phyloP scores from a whole-genome alignment of 352 stramenopile species.

The Phytopythium aichiense region DNA sequence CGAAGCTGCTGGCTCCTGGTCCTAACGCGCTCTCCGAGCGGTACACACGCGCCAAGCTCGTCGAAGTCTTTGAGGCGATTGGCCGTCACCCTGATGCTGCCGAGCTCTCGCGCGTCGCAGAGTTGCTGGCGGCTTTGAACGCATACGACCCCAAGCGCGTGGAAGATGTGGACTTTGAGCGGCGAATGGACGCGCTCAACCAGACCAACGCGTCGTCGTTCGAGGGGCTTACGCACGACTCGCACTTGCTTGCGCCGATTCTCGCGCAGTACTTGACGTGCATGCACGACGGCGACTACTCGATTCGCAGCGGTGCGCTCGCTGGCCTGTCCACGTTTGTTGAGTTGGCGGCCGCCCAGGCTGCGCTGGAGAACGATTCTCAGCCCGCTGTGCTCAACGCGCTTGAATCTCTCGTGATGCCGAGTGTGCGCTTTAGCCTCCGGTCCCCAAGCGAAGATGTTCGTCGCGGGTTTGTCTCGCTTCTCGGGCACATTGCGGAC shows the following conservation, averaged over 20 bases:
- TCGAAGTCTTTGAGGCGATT: constrained; percentile 67
- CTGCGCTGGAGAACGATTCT: constrained; percentile 13
- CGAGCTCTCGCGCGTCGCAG: constrained; percentile 34
- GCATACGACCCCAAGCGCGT: constrained; percentile 77
- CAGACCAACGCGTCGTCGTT: constrained; percentile 62
- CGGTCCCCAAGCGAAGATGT: constrained; percentile 70
- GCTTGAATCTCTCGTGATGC: constrained; percentile 88
- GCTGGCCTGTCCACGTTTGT: constrained; percentile 56
- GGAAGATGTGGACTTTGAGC: constrained; percentile 84
- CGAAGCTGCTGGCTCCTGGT: constrained; percentile 70
- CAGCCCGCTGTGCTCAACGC: constrained; percentile 48
- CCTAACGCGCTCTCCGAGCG: constrained; percentile 72
- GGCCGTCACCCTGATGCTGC: constrained; percentile 31
- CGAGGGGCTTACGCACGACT: constrained; percentile 46
- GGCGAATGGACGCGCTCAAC: constrained; percentile 71
- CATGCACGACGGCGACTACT: constrained; percentile 84
- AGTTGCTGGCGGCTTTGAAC: constrained; percentile 59
- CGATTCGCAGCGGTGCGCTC: constrained; percentile 72
- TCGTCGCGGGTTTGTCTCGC: constrained; percentile 80
- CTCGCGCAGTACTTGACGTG: constrained; percentile 74
- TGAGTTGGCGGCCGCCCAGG: constrained; percentile 29
- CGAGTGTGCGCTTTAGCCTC: constrained; percentile 79
- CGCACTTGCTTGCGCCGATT: constrained; percentile 69
- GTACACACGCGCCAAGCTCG: constrained; percentile 50
- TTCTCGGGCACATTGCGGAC: constrained; percentile 74